These are phyloP conservation scores for Plasmodium knowlesi DNA, from an alignment of 169 alveolate species.

Conservation along the genomic window DNA sequence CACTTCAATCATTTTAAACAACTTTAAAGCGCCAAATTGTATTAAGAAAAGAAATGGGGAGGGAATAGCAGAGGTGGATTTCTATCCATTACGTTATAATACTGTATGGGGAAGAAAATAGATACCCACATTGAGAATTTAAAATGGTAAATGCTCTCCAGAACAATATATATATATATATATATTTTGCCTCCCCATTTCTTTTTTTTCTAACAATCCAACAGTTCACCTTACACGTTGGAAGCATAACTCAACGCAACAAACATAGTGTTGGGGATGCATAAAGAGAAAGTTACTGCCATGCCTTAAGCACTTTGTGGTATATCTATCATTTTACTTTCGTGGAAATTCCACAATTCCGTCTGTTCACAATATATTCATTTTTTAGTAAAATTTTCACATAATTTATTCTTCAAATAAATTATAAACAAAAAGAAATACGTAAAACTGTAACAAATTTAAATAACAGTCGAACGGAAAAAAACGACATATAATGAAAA, in stretches of 20 bases:
- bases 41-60: neutral
- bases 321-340: neutral
- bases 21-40: neutral
- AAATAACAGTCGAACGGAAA: neutral
- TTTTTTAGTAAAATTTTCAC: neutral
- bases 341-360: neutral
- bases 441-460: neutral
- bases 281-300: neutral
- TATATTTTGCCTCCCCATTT: neutral
- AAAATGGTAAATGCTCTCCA: neutral
- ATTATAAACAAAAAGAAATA: neutral
- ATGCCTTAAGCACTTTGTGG: neutral
- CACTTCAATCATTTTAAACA: neutral
- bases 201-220: neutral
- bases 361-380: neutral
- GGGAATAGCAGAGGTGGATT: neutral
- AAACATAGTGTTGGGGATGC: neutral
- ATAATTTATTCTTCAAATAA: neutral
- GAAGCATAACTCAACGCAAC: neutral
- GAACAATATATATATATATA: no score
- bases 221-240: neutral
- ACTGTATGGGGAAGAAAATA: neutral
- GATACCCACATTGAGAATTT: slow-evolving; percentile 18
- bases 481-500: neutral
- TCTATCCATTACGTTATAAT: neutral